Percentiles rank a stretch among this genome's conserved stretches.
phyloP scores from a whole-genome alignment of 148 eudicot species.

The Rhododendron simsii region DNA sequence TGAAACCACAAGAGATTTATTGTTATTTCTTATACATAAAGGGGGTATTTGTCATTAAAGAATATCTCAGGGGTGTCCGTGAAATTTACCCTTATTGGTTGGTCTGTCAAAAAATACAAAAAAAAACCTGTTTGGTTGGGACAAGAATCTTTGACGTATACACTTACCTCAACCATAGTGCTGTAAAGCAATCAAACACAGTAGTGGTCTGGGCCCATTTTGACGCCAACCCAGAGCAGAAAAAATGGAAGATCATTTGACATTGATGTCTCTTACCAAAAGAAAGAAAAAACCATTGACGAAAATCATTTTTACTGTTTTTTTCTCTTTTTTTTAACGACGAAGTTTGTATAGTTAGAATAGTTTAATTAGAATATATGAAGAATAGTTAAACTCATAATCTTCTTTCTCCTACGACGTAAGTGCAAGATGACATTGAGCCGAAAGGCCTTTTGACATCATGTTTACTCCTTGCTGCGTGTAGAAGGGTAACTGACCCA shows the following conservation, averaged over 20 bases:
- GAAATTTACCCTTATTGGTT: background rate
- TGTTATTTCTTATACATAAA: too few relatives aligned
- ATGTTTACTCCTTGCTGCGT: background rate
- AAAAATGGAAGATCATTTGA: background rate
- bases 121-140: background rate
- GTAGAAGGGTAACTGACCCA: background rate
- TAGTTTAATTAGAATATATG: too few relatives aligned
- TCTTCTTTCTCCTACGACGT: too few relatives aligned
- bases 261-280: background rate
- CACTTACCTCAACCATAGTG: background rate
- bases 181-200: background rate
- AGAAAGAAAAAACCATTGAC: too few relatives aligned
- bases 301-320: too few relatives aligned
- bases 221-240: background rate
- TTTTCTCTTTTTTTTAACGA: too few relatives aligned
- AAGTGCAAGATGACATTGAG: too few relatives aligned
- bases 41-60: background rate
- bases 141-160: constrained; percentile 3
- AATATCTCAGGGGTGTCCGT: background rate
- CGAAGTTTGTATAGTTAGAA: too few relatives aligned
- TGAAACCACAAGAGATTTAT: background rate
- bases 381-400: too few relatives aligned
- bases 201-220: background rate
- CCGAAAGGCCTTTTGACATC: too few relatives aligned
- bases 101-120: background rate